Base-by-base conservation (phyloP, 2,329 filamentous ascomycete species). In the Tolypocladium inflatum region DNA sequence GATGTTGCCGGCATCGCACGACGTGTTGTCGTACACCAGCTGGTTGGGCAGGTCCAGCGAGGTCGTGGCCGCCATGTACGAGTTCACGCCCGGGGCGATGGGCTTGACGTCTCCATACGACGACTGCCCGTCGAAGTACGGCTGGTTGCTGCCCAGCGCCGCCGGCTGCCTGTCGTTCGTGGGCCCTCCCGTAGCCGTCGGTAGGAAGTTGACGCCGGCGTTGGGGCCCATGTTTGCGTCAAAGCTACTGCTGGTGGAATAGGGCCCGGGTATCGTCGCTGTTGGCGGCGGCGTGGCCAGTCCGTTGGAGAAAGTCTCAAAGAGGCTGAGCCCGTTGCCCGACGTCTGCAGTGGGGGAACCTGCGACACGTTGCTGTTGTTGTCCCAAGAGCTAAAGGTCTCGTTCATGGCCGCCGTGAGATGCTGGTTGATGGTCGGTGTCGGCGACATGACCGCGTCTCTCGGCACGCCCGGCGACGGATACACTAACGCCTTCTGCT, bases 241-340 rank as follows among this genome's bases (percentile, higher is more conserved):
- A 64, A 80, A 81, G 59, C 73, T 73, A 59, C 74, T 74, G 19
- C 57, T 45, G 23, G 71, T 65, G 48, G 76, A 72, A 63, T 80
- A 80, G 0, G 76, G 74, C 42, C 73, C 73, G 30, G 78, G 75
- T 17, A 84, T 68, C 2, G 76, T 76, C 1, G 80, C 81, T 2
- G 78, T 80, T 5, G 80, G 81, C 4, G 82, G 82, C 30, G 83
- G 82, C 7, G 83, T 85, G 35, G 77, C 77, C 21, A 85, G 77
- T 2, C 80, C 81, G 59, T 77, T 75, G 23, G 76, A 71, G 60
- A 79, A 81, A n/a, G 73, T 73, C 61, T 82, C 79, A 26, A 82
- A 73, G 33, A 82, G 67, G 41, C 71, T 73, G 39, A 75, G 64
- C 26, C 68, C 64, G 50, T 65, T 71, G 58, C 66, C 71, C 35